Evolutionary conservation across 345 rosid genomes (phyloP).

Genomic region (Firmiana major): DNA sequence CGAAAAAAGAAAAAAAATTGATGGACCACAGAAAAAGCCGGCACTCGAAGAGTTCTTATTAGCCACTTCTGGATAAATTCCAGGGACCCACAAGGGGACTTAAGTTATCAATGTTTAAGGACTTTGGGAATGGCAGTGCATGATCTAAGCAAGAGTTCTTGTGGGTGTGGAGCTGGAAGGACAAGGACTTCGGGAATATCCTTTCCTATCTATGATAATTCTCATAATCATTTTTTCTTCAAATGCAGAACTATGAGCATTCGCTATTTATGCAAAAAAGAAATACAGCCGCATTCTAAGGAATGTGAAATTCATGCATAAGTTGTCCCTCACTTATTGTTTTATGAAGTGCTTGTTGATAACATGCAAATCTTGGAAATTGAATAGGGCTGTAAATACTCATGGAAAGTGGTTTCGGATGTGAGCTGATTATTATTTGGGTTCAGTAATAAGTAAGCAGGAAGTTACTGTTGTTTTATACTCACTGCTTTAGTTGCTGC

Average conservation of each 20-base stretch:
- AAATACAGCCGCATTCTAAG: background rate
- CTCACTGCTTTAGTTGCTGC: conserved; percentile 20
- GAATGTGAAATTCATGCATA: background rate
- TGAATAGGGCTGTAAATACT: background rate
- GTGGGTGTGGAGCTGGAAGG: background rate
- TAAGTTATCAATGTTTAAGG: background rate
- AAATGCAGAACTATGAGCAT: background rate
- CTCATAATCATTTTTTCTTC: background rate
- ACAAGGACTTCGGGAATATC: background rate
- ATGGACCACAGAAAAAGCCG: conserved; percentile 26
- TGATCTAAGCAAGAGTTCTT: conserved; percentile 3
- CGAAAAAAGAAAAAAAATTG: background rate
- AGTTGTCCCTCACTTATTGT: background rate
- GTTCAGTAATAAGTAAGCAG: background rate
- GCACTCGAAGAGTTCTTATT: conserved; percentile 22
- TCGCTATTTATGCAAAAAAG: background rate
- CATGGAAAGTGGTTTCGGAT: background rate
- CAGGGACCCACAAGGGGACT: conserved; percentile 31
- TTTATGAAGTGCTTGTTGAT: background rate
- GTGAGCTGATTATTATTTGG: background rate
- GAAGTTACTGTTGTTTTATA: conserved; percentile 8
- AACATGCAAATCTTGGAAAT: background rate
- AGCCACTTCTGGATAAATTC: conserved; percentile 23
- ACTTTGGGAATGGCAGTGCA: background rate
- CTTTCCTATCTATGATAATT: background rate